Evolutionary conservation across 1,284 basidiomycete genomes (phyloP).

Genomic region (Leccinum subrobustum): DNA sequence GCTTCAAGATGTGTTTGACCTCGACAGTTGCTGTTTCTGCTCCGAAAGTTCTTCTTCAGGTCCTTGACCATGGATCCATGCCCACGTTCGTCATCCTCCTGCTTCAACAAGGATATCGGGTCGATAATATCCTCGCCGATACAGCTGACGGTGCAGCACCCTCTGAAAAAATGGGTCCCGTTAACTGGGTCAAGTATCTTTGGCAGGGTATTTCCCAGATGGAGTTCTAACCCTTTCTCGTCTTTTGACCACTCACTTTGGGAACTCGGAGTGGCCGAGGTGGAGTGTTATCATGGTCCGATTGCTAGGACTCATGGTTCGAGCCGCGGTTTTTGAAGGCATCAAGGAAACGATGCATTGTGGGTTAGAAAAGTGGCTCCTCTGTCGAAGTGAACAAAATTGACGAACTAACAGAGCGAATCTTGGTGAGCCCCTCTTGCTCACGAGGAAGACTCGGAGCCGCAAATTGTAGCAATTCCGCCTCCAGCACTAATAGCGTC

Average conservation of each 20-base stretch:
- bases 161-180: background rate
- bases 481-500: background rate
- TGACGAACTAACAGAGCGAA: background rate
- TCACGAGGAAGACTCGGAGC: background rate
- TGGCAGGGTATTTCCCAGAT: slow-evolving; percentile 1
- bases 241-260: slow-evolving; percentile 5
- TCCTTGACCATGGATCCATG: too few species aligned
- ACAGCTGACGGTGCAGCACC: too few species aligned
- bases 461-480: background rate
- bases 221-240: background rate
- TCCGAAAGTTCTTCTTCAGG: too few species aligned
- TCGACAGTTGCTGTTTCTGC: slow-evolving; percentile 40
- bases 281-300: background rate
- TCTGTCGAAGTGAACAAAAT: background rate
- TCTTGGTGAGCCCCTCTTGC: background rate
- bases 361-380: background rate
- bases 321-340: slow-evolving; percentile 5
- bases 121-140: too few species aligned
- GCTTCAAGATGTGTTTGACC: slow-evolving; percentile 32
- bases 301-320: background rate
- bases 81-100: too few species aligned
- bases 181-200: slow-evolving; percentile 14
- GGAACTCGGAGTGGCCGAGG: background rate
- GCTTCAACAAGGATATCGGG: too few species aligned
- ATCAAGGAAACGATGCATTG: slow-evolving; percentile 13